These are phyloP conservation scores for Orobanche coerulescens DNA, from an alignment of 257 asterid species.

Conservation along the genomic window DNA sequence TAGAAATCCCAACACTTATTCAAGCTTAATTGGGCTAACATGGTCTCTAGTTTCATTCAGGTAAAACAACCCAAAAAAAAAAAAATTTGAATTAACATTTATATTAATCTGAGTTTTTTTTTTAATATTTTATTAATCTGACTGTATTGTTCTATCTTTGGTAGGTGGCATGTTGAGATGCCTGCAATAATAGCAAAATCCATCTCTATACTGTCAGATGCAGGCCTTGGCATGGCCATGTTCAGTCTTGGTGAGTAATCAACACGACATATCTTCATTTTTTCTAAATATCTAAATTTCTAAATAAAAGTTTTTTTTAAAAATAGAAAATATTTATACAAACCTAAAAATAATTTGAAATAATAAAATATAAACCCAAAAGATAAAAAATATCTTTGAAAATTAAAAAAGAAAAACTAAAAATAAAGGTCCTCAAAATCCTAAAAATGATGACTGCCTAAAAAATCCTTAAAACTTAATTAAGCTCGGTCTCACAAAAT, in stretches of 20 bases:
- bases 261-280: too few species aligned
- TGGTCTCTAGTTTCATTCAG: conserved; percentile 93
- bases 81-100: too few species aligned
- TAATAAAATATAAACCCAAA: not conserved
- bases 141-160: not conserved
- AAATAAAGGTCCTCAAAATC: too few species aligned
- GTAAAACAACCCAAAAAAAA: conserved; percentile 29
- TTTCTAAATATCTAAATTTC: too few species aligned
- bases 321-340: too few species aligned
- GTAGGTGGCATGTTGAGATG: conserved; percentile 91
- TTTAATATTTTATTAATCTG: not conserved
- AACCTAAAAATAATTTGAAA: too few species aligned
- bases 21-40: conserved; percentile 71
- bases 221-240: conserved; percentile 99
- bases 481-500: too few species aligned
- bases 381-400: too few species aligned
- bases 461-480: too few species aligned
- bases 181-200: conserved; percentile 88
- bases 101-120: not conserved
- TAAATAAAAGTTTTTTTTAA: too few species aligned
- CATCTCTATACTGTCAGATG: conserved; percentile 90
- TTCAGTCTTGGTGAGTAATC: conserved; percentile 79
- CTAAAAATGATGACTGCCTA: too few species aligned
- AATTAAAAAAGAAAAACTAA: too few species aligned
- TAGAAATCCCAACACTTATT: conserved; percentile 92